Conservation (phyloP, 208 protist species). For the Leishmania braziliensis region DNA sequence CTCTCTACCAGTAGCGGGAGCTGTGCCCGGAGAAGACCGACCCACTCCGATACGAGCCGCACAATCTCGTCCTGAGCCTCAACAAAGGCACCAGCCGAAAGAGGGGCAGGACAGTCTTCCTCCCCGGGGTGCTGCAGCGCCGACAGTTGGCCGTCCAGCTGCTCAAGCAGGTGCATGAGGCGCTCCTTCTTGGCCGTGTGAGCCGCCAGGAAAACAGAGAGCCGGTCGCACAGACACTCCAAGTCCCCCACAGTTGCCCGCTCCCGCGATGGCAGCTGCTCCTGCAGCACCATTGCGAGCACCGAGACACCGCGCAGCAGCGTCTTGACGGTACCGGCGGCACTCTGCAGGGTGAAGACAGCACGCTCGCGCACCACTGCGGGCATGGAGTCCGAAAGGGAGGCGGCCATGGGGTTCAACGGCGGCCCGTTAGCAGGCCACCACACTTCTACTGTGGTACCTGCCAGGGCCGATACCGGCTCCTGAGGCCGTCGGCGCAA, state of each 20-base stretch:
- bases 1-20: constrained; percentile 62
- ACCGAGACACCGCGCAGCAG: constrained; percentile 61
- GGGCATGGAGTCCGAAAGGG: background rate
- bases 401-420: background rate
- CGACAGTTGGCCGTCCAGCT: constrained; percentile 37
- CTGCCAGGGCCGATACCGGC: background rate
- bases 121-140: background rate
- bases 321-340: constrained; percentile 36
- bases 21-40: constrained; percentile 56
- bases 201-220: constrained; percentile 54
- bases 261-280: constrained; percentile 48
- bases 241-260: constrained; percentile 49
- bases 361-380: constrained; percentile 24
- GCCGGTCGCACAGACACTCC: constrained; percentile 56
- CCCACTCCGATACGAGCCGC: constrained; percentile 47
- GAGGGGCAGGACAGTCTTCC: background rate
- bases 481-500: constrained; percentile 9
- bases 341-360: constrained; percentile 20
- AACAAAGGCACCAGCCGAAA: constrained; percentile 12
- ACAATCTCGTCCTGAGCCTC: constrained; percentile 39
- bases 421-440: constrained; percentile 7
- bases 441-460: constrained; percentile 11
- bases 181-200: constrained; percentile 45
- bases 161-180: constrained; percentile 37
- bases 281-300: constrained; percentile 58